These are phyloP conservation scores for barley (Hordeum vulgare) DNA, from an alignment of 176 grass and related monocot species.

Conservation along the genomic window MorexV3_pseudomolecules_assembly NC_058524.1:539020252-539020751, in stretches of 20 bases:
- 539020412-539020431: conserved; percentile 99
- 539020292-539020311: conserved; percentile 26
- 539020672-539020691: background rate
- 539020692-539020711: too few species aligned
- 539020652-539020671: background rate
- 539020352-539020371: background rate
- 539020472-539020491: background rate
- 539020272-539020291: background rate
- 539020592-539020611: background rate
- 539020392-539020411: conserved; percentile 68
- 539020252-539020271: background rate
- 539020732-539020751: background rate
- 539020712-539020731: background rate
- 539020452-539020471: conserved; percentile 30
- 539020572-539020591: background rate
- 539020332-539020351: background rate
- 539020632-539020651: background rate
- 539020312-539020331: conserved; percentile 2
- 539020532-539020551: conserved; percentile 21
- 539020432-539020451: conserved; percentile 58
- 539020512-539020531: conserved; percentile 46
- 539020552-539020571: background rate
- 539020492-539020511: conserved; percentile 49
- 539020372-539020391: background rate
- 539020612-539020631: background rate